Base-by-base conservation (phyloP, 1,139 yeast species). In the Candida neerlandica region DNA sequence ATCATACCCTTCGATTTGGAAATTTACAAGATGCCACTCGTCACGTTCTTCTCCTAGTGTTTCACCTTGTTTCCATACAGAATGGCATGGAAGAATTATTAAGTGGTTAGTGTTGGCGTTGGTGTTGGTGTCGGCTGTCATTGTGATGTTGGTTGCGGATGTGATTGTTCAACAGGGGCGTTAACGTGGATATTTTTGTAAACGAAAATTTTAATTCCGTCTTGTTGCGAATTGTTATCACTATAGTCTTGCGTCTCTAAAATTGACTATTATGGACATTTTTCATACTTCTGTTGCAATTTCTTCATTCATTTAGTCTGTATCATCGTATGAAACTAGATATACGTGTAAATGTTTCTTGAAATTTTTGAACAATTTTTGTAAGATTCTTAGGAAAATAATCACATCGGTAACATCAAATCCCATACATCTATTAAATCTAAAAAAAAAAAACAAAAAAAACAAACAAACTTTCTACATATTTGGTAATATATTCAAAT, bases 1-100 rank as follows among this genome's bases (percentile, higher is more conserved):
- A 56, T 85, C 91, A 30, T 80, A 68, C 1, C 94, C 92, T 50
- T 84, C 88, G 4, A 67, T 51, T 62, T 89, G 96, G 58, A 87
- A 88, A 1, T 80, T 68, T 2, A 82, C 91, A 48, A 89, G 64
- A 32, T 62, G 59, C 96, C 96, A 88, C 55, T 85, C 86, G 1
- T 64, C 63, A 11, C 75, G 62, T 2, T 61, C 47, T 10, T 67
- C 65, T 0, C 88, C 86, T 19, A 46, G 39, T 6, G 41, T 51
- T 55, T 61, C 47, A 53, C 75, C 63, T 7, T 35, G 42, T 41
- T 71, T 74, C 89, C 89, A 86, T 2, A 86, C 77, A 0, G 86
- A 78, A 58, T 86, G 94, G 51, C 92, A 84, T 1, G 94, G 90
- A 1, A 86, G 77, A 6, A 86, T 70, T 5, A 86, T 71, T 38